Conservation (phyloP, 257 asterid species). For the Lycium barbarum region DNA sequence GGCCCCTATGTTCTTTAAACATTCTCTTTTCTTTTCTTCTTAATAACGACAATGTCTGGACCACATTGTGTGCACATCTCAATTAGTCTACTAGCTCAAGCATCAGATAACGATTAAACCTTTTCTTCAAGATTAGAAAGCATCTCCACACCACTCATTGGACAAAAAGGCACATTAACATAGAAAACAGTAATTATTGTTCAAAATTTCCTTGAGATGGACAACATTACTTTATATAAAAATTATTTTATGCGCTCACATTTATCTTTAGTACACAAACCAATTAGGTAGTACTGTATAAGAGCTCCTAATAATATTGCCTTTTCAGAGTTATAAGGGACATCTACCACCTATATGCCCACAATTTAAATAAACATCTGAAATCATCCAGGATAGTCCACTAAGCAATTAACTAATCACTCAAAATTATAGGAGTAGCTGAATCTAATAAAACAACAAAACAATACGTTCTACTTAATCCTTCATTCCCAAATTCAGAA, state of each 20-base stretch:
- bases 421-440: neutral
- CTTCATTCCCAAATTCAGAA: neutral
- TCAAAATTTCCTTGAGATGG: neutral
- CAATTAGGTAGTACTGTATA: neutral
- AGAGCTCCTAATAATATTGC: neutral
- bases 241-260: neutral
- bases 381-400: neutral
- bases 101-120: no score
- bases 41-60: neutral
- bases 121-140: no score
- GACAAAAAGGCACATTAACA: neutral
- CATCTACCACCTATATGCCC: neutral
- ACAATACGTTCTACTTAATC: neutral
- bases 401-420: neutral
- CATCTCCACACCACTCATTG: no score
- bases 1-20: neutral
- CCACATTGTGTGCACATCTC: neutral
- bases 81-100: neutral
- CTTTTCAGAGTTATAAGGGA: neutral
- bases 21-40: no score
- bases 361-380: neutral
- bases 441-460: neutral
- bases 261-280: neutral
- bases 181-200: neutral
- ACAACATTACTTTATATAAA: neutral